phyloP scores from a whole-genome alignment of 345 rosid genomes.

The Erysimum cheiranthoides region DNA sequence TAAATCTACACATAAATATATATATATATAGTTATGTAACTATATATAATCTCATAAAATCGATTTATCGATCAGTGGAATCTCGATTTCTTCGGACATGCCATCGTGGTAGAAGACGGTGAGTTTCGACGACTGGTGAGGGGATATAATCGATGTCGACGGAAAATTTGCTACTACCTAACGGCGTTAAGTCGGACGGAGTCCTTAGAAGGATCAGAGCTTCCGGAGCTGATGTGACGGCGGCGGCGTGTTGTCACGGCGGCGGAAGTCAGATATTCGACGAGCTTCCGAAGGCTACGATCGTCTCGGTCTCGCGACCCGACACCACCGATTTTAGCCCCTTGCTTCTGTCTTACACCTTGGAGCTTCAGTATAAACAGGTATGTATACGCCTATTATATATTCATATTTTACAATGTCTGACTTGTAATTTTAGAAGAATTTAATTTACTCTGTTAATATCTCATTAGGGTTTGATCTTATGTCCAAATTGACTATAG shows the following conservation, averaged over 20 bases:
- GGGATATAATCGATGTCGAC: conserved; percentile 48
- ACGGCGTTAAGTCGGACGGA: conserved; percentile 43
- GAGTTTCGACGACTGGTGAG: conserved; percentile 23
- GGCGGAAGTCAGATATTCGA: conserved; percentile 56
- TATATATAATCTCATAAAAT: background rate
- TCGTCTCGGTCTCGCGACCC: conserved; percentile 74
- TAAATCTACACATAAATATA: background rate
- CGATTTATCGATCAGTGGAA: conserved; percentile 14
- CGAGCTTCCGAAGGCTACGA: conserved; percentile 67
- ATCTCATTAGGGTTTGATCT: background rate
- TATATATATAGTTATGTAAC: background rate
- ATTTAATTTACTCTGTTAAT: background rate
- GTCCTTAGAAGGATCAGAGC: conserved; percentile 35
- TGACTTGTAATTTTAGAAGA: background rate
- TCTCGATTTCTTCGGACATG: conserved; percentile 24
- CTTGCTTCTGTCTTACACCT: conserved; percentile 82
- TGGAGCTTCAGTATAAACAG: conserved; percentile 84
- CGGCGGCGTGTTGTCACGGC: conserved; percentile 15
- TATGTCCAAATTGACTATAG: conserved; percentile 1
- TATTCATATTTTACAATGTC: conserved; percentile 11
- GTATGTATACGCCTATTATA: conserved; percentile 31
- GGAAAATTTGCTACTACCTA: conserved; percentile 62
- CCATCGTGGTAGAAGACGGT: conserved; percentile 28
- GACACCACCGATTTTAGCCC: conserved; percentile 88
- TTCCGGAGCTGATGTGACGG: conserved; percentile 21